A percentile compares a stretch with the other conserved stretches of the same genome.
Evolutionary conservation across 2,329 filamentous ascomycete genomes (phyloP).

Genomic region (Ophiocordyceps australis): DNA sequence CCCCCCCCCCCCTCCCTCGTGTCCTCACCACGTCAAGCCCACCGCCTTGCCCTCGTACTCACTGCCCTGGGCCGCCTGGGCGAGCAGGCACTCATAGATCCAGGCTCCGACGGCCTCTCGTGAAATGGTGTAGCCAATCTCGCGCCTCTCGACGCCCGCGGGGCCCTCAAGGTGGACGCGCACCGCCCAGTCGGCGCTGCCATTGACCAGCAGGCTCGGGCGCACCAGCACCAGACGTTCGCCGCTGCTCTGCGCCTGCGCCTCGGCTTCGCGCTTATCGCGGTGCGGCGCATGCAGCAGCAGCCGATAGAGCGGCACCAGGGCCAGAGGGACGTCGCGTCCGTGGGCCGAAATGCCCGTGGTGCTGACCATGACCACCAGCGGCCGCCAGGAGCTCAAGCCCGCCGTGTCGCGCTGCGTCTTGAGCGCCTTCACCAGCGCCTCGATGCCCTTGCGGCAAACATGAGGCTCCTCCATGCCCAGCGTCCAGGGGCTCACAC

Average conservation of each 20-base stretch:
- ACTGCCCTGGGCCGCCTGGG: constrained; percentile 1
- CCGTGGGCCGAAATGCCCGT: constrained; percentile 18
- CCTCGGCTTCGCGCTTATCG: constrained; percentile 31
- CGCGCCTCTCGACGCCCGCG: constrained; percentile 13
- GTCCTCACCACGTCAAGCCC: constrained; percentile 9
- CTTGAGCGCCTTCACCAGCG: constrained; percentile 14
- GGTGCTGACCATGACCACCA: constrained; percentile 18
- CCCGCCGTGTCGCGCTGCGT: constrained; percentile 6
- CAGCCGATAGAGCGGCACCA: constrained; percentile 23
- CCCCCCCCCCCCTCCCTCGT: neutral
- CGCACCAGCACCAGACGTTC: constrained; percentile 19
- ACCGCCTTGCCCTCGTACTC: constrained; percentile 11
- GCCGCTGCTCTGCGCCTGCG: constrained; percentile 7
- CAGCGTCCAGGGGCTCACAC: constrained; percentile 7
- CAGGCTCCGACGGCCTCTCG: constrained; percentile 22
- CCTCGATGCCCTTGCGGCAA: constrained; percentile 17
- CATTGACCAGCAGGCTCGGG: constrained; percentile 15
- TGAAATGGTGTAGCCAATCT: constrained; percentile 21
- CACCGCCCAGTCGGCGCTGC: constrained; percentile 7
- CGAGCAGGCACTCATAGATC: constrained; percentile 18
- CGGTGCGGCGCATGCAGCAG: constrained; percentile 21
- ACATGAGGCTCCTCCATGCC: constrained; percentile 18
- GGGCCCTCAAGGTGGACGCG: constrained; percentile 15
- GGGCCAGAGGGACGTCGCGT: constrained; percentile 15
- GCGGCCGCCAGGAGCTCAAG: constrained; percentile 10